Base-by-base conservation (phyloP, 2,329 filamentous ascomycete species). In the Stemphylium lycopersici region DNA sequence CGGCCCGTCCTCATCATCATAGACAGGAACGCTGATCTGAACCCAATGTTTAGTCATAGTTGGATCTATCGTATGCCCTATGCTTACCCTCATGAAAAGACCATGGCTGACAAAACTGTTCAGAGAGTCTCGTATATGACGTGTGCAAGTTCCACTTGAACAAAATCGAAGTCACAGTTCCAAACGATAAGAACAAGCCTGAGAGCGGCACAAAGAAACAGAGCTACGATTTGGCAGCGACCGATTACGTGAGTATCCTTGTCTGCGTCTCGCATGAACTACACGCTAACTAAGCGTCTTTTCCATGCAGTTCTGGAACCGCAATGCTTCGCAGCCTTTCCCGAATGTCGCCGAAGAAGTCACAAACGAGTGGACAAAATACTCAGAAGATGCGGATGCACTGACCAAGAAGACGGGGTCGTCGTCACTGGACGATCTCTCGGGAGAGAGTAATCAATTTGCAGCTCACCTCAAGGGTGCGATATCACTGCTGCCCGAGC, bases 11-110 rank as follows among this genome's bases (percentile, higher is more conserved):
- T 99, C 40, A 87, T 99, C 62, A 90, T 99, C 47, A 88, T 98
- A 42, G 95, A 99, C 76, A 88, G 95, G 64, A 98, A 97, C 69
- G 88, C 99, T 39, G 95, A 99, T 75, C 79, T 99, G 48, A 91
- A 96, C 61, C 93, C 95, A 2, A 98, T 99, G 95, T 84, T 99
- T n/a, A 97, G 93, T 12, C 95, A 99, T 77, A 97, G 93, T 1
- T 93, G 90, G 90, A 92, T 86, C 3, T 55, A 55, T 37, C 48
- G 42, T 34, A 44, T 31, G 42, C 10, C 13, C 33, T 24, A 12
- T 10, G 26, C 11, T 18, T 18, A 12, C 31, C 13, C 13, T 6
- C 15, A 32, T 20, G n/a, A 11, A 10, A 42, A 18, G 12, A 11
- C 13, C 6, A 13, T 15, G 20, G 26, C 42, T 44, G 31, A 44